Evolutionary conservation across 2,329 filamentous ascomycete genomes (phyloP).

Genomic region (Cytospora piceae): DNA sequence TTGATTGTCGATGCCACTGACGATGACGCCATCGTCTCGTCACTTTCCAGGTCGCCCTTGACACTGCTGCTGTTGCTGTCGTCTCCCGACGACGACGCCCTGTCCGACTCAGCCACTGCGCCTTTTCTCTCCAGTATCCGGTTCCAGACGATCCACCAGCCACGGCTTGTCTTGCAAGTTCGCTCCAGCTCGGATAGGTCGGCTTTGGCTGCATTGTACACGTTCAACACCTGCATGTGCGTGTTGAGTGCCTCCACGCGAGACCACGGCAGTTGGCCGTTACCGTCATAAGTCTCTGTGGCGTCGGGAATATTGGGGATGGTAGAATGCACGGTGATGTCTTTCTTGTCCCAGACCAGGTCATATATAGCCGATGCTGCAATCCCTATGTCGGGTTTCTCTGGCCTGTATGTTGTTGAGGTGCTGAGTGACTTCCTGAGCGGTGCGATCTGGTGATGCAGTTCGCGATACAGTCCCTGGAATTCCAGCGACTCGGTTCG

Average conservation of each 20-base stretch:
- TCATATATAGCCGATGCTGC: constrained; percentile 57
- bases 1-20: constrained; percentile 15
- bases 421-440: constrained; percentile 59
- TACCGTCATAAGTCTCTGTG: constrained; percentile 26
- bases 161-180: constrained; percentile 67
- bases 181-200: constrained; percentile 56
- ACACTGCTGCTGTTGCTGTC: constrained; percentile 3
- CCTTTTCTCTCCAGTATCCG: constrained; percentile 51
- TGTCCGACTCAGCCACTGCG: constrained; percentile 10
- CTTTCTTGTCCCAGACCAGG: constrained; percentile 63
- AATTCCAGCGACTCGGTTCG: constrained; percentile 62
- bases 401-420: constrained; percentile 61
- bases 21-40: constrained; percentile 18
- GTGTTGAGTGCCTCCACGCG: constrained; percentile 67
- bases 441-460: constrained; percentile 64
- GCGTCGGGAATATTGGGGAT: constrained; percentile 68
- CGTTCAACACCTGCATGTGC: constrained; percentile 65
- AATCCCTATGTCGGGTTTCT: constrained; percentile 47
- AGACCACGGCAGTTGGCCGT: constrained; percentile 52
- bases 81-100: constrained; percentile 22
- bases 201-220: constrained; percentile 52
- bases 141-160: constrained; percentile 73
- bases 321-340: constrained; percentile 62
- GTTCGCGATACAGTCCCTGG: constrained; percentile 59
- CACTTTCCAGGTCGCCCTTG: constrained; percentile 27